Evolutionary conservation across 2,329 filamentous ascomycete species (phyloP), one percentile per base, ranked within the genome.

Genomic region (Chrysosphaeria jannelii): DNA sequence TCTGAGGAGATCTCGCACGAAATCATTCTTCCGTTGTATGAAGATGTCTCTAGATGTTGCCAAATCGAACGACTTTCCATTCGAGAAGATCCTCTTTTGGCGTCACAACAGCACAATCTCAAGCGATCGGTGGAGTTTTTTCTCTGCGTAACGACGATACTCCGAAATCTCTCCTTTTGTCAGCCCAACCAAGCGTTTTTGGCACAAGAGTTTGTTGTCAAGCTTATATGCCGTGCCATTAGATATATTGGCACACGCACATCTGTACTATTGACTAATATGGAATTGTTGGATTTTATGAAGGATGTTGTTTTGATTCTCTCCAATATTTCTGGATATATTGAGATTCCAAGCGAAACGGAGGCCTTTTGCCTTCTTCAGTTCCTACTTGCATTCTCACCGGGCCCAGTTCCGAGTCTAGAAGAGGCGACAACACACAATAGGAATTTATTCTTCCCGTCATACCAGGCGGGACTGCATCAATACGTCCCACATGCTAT

Each of bases 261-360:
- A 34, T 74, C 81, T 55, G 56, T 93, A 14, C 48, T 93, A 20
- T 64, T 76, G 19, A 75, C 66, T 4, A 59, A 85, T 32, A 53
- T 59, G 36, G 90, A 91, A 43, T 85, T 72, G 1, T 50, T 91
- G 32, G 85, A 97, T 42, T 81, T 93, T 36, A 89, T 91, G 74
- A 97, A 97, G 45, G 85, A 97, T 41, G 52, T 78, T 14, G 62
- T 93, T 27, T 68, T 76, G 10, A 64, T 89, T 33, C 51, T 97
- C 25, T 91, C 81, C 27, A 93, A 97, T 41, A 62, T 88, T 22
- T 66, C 78, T 6, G 63, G 72, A 22, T 59, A 62, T 7, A 58
- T 93, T 24, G 69, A 81, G 37, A 51, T 97, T 19, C 70, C 78
- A 2, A 69, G 69, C 11, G 67, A 72, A 30, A 79, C 93, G 37